Evolutionary conservation across 73 alveolate genomes (phyloP), one percentile per base, ranked within the genome.

Genomic region (Stentor roeselii): DNA sequence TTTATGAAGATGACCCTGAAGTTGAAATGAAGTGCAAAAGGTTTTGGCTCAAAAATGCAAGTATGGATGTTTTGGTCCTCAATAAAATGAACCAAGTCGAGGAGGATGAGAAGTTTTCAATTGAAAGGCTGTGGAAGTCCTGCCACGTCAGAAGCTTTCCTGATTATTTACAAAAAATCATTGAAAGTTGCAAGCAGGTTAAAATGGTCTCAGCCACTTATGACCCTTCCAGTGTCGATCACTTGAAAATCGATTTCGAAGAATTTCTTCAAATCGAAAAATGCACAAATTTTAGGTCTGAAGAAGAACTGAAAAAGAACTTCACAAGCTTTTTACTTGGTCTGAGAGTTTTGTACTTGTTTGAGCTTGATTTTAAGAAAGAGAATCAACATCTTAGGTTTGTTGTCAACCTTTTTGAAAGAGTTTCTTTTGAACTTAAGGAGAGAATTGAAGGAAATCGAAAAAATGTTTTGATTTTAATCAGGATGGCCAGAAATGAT

Each of bases 331-430:
- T 76, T 76, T 41, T 21, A 14, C 32, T n/a, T 21, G 30, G 38
- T 76, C 36, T 15, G 39, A 40, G 39, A 2, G 39, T 6, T 41
- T 21, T 76, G 32, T 76, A 21, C 37, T 1, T 76, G 32, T 35
- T 76, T 31, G 84, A 76, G 34, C 30, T 76, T 15, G 74, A 76
- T 37, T 76, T 37, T 39, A 40, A 38, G 2, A 35, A 37, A 76
- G 84, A 76, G 85, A n/a, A 21, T 35, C 78, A 76, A 21, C 67
- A 76, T 76, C 37, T 76, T 2, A 15, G 36, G 3, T 35, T 39
- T 41, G 36, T 76, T 15, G 39, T 27, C 21, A 27, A 27, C 39
- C 6, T 76, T 78, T 27, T 76, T 21, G 84, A 76, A 21, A 67
- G 32, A 2, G 15, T 32, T 27, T n/a, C n/a, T n/a, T n/a, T n/a